A percentile compares a stretch with the other conserved stretches of the same genome.
Conservation (phyloP, 2,329 filamentous ascomycete species). For the Xylaria arbuscula region DNA sequence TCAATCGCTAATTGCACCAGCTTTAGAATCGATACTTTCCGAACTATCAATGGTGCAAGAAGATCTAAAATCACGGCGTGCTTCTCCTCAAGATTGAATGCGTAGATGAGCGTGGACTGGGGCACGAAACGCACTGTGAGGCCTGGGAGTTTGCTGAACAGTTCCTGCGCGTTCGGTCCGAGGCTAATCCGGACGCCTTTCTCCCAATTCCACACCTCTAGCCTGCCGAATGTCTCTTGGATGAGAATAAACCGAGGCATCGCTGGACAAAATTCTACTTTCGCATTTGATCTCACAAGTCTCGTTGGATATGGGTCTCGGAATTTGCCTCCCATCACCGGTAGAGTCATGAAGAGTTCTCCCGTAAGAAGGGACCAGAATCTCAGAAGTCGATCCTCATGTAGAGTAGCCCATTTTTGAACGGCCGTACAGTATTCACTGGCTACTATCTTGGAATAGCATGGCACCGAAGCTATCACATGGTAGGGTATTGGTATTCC, state of each 20-base stretch:
- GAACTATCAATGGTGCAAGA: neutral
- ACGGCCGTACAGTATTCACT: neutral
- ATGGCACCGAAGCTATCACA: constrained; percentile 5
- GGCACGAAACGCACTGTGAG: neutral
- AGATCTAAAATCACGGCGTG: constrained; percentile 1
- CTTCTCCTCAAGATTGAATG: neutral
- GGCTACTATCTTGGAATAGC: neutral
- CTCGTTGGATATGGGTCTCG: neutral
- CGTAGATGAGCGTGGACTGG: constrained; percentile 12
- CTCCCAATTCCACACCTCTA: constrained; percentile 1
- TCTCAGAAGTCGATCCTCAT: constrained; percentile 11
- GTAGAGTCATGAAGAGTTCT: neutral
- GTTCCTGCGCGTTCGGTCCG: neutral
- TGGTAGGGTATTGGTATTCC: neutral
- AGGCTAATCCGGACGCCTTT: neutral
- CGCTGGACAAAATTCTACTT: neutral
- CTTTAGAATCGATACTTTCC: neutral
- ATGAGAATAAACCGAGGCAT: constrained; percentile 4
- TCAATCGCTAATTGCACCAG: neutral
- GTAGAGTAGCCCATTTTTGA: neutral
- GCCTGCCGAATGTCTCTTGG: neutral
- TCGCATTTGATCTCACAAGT: neutral
- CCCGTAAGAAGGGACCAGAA: constrained; percentile 1
- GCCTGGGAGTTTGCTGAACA: neutral
- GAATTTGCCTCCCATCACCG: neutral